Evolutionary conservation across 768 basidiomycete genomes (phyloP).

Genomic region (Amylocystis lapponica): DNA sequence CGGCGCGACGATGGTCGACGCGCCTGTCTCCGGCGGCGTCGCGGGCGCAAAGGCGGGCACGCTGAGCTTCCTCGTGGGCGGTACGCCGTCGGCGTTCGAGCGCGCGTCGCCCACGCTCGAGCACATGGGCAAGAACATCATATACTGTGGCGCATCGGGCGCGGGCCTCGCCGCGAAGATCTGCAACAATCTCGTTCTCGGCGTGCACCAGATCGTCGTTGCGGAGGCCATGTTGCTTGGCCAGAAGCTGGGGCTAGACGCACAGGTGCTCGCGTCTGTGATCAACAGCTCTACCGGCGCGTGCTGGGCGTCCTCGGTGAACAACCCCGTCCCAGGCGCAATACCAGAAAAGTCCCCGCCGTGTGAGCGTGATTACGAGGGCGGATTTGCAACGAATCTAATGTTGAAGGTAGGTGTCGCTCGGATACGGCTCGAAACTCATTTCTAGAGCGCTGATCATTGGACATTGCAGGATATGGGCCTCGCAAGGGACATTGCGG

Average conservation of each 20-base stretch:
- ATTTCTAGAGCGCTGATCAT: not conserved
- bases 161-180: conserved; percentile 85
- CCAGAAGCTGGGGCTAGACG: conserved; percentile 71
- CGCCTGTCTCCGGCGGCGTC: conserved; percentile 91
- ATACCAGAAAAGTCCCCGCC: conserved; percentile 70
- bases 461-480: conserved; percentile 64
- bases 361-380: conserved; percentile 77
- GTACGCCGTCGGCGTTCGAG: conserved; percentile 51
- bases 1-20: conserved; percentile 81
- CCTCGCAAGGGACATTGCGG: conserved; percentile 64
- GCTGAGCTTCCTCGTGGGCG: conserved; percentile 90
- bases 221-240: conserved; percentile 92
- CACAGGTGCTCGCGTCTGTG: conserved; percentile 70
- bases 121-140: conserved; percentile 75
- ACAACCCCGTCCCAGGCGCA: conserved; percentile 81
- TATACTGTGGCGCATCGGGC: conserved; percentile 80
- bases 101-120: conserved; percentile 54
- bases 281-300: conserved; percentile 81
- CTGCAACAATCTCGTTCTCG: conserved; percentile 68
- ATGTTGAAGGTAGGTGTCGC: conserved; percentile 66
- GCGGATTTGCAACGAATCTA: conserved; percentile 76
- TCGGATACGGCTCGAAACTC: not conserved
- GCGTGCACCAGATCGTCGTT: conserved; percentile 66
- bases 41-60: conserved; percentile 84
- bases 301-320: conserved; percentile 81